Base-by-base conservation (phyloP, 2,329 filamentous ascomycete genomes). In the Cladophialophora bantiana region DNA sequence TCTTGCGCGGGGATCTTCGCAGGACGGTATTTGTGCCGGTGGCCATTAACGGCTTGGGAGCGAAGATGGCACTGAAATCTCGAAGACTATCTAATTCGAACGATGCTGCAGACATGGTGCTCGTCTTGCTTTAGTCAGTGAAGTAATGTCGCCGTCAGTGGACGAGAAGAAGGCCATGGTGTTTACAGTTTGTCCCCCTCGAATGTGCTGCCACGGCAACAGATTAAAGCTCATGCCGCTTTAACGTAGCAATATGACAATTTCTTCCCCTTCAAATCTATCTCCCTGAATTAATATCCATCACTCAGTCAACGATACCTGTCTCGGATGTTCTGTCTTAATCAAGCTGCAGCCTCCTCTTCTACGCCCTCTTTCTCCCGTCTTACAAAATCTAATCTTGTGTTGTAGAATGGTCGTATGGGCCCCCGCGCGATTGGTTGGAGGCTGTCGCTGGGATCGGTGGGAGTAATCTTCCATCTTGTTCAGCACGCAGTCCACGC, bases 1-100 rank as follows among this genome's bases (percentile, higher is more conserved):
- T 66, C 60, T 71, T 71, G 59, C 71, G 63, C 10, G 71, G 71
- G 40, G 71, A 72, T 48, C 69, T 66, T 57, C 70, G 64, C 5
- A 70, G 56, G 15, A 38, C 32, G 9, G 57, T 15, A 38, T 67
- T 65, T 32, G 62, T 60, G 34, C 65, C 59, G 10, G 66, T 68
- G 15, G 69, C 57, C 64, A 65, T 69, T n/a, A 68, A 36, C 40
- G 66, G 64, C 40, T 59, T 64, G 2, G 64, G 68, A n/a, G 64
- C 65, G 15, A 73, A 50, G 13, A 73, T 59, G 26, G 68, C 59
- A 20, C 34, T 52, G 12, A 74, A 64, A 10, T 72, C 68, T 6
- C 71, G 71, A 26, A 73, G 52, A 36, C 40, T 45, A 10, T 26
- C 45, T 26, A 26, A 26, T 50, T 50, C 45, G 18, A 20, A 50